Conservation (phyloP, 1,284 basidiomycete species). For the Irpex sp. region DNA sequence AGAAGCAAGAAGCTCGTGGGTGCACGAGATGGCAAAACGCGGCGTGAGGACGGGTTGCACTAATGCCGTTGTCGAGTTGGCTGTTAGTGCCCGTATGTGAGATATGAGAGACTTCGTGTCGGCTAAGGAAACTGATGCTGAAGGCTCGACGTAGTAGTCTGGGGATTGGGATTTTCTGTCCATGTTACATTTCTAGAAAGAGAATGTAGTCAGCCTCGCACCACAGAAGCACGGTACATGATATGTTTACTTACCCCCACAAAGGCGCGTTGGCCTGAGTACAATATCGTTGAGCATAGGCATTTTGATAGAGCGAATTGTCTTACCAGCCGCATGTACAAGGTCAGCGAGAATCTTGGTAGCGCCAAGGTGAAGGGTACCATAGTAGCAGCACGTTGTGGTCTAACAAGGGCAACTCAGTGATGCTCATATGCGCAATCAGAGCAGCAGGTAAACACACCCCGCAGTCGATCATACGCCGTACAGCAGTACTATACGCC, state of each 20-base stretch:
- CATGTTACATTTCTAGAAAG: conserved; percentile 88
- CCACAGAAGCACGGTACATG: not conserved
- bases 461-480: conserved; percentile 70
- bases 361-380: conserved; percentile 75
- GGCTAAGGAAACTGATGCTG: conserved; percentile 48
- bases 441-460: conserved; percentile 38
- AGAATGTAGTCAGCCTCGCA: not conserved
- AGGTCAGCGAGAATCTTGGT: conserved; percentile 81
- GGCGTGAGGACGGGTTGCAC: conserved; percentile 92
- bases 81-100: conserved; percentile 55
- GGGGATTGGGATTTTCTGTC: conserved; percentile 59
- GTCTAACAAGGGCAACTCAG: conserved; percentile 47
- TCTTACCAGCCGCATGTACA: conserved; percentile 56
- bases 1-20: conserved; percentile 59
- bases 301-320: not conserved
- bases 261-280: conserved; percentile 79
- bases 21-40: conserved; percentile 93
- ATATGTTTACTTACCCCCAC: conserved; percentile 55
- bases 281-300: not conserved
- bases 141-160: conserved; percentile 68
- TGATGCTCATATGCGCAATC: not conserved
- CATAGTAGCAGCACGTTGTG: conserved; percentile 92
- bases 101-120: conserved; percentile 62
- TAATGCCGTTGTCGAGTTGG: conserved; percentile 33
- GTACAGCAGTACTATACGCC: conserved; percentile 73